phyloP scores from a whole-genome alignment of 768 basidiomycete species.

The Amanita subjunquillea region DNA sequence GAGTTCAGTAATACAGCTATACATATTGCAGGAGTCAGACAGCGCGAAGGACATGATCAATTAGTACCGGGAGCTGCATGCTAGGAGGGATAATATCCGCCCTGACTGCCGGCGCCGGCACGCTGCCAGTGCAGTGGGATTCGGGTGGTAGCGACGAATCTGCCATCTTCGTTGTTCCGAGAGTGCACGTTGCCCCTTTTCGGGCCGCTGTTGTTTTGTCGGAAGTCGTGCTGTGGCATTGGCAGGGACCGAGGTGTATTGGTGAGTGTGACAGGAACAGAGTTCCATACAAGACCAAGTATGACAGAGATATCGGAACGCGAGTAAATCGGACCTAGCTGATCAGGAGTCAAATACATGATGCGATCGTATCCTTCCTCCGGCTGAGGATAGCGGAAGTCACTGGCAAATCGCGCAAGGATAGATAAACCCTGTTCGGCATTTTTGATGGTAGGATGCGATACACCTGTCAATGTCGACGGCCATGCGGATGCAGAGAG shows the following conservation, averaged over 20 bases:
- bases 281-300: slow-evolving; percentile 38
- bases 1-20: not conserved
- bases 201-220: not conserved
- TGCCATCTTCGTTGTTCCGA: slow-evolving; percentile 5
- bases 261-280: slow-evolving; percentile 20
- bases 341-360: slow-evolving; percentile 33
- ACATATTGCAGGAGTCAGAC: not conserved
- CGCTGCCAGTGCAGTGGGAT: not conserved
- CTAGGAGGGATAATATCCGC: not conserved
- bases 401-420: slow-evolving; percentile 54
- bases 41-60: not conserved
- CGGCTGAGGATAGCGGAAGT: slow-evolving; percentile 43
- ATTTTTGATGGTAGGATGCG: slow-evolving; percentile 68
- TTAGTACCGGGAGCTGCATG: not conserved
- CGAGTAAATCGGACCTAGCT: slow-evolving; percentile 35
- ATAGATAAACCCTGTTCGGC: slow-evolving; percentile 47
- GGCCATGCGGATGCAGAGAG: not conserved
- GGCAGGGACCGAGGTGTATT: slow-evolving; percentile 2
- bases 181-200: not conserved
- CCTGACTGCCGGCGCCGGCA: not conserved
- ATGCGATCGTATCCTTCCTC: slow-evolving; percentile 63
- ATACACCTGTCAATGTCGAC: slow-evolving; percentile 35
- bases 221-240: not conserved
- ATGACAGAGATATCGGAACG: slow-evolving; percentile 40
- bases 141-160: not conserved